Conservation (phyloP, 805 yeast species). For the Cyberlindnera suaveolens region DNA sequence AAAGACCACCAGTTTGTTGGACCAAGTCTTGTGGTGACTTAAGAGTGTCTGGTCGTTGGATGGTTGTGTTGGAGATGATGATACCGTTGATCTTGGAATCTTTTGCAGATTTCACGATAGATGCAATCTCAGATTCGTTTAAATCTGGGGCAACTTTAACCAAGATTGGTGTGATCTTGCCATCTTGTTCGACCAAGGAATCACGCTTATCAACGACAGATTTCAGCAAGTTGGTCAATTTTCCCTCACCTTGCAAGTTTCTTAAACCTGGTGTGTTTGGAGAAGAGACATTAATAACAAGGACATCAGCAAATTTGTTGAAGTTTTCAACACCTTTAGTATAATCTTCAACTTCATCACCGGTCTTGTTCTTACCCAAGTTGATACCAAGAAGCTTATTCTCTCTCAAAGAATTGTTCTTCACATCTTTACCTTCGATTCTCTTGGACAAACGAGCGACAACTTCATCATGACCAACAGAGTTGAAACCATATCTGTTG, state of each 20-base stretch:
- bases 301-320: constrained; percentile 80
- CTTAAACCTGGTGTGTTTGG: constrained; percentile 96
- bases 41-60: constrained; percentile 67
- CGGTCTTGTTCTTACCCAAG: constrained; percentile 86
- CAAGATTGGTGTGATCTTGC: constrained; percentile 64
- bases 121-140: constrained; percentile 68
- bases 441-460: constrained; percentile 62
- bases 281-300: constrained; percentile 87
- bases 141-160: constrained; percentile 95
- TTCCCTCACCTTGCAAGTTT: constrained; percentile 72
- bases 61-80: constrained; percentile 87
- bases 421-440: constrained; percentile 30
- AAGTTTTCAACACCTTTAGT: constrained; percentile 76
- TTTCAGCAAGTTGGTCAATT: constrained; percentile 59
- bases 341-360: constrained; percentile 86
- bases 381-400: constrained; percentile 74
- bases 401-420: constrained; percentile 46
- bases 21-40: constrained; percentile 42
- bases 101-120: constrained; percentile 78
- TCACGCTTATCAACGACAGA: constrained; percentile 69
- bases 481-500: constrained; percentile 92
- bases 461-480: constrained; percentile 78
- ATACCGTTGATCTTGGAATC: constrained; percentile 82
- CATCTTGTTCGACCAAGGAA: constrained; percentile 34
- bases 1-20: constrained; percentile 76